Evolutionary conservation across 2,329 filamentous ascomycete species (phyloP), one percentile per base, ranked within the genome.

Genomic region (Fusarium globosum): DNA sequence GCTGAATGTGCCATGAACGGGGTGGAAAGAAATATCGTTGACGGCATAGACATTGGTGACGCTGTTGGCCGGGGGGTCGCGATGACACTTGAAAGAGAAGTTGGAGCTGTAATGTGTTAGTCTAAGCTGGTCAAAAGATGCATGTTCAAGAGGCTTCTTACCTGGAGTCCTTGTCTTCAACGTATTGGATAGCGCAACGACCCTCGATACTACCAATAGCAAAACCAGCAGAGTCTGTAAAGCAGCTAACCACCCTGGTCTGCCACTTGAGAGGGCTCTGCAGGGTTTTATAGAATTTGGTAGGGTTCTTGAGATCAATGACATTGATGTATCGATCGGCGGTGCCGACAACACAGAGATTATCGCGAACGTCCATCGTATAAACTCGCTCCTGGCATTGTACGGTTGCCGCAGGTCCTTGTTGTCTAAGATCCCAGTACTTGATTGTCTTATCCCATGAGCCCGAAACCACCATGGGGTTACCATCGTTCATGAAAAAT

Each of bases 51-150:
- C 96, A 80, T 96, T 96, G 77, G 93, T 94, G 73, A 92, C 86
- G 83, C 94, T 95, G 79, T 89, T 90, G 65, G 90, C 85, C 3
- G 93, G 90, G 10, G 90, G 89, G 78, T 97, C 94, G 67, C 96
- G 95, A 83, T 99, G 96, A 84, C 96, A 99, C 85, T 98, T 98
- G 91, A 99, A 99, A 46, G 94, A 97, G 87, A 99, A 99, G 86
- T 99, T 98, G 79, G 92, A 93, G 78, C 91, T 92, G 61, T n/a
- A 41, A 15, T 13, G 11, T 43, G 68, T 77, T 60, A 78, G 74
- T 39, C 16, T 11, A 8, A 35, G 33, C 42, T 33, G 28, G 15
- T 16, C 12, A 38, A 16, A n/a, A 35, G 13, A 23, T 18, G 33
- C 6, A 36, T 8, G 20, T 20, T 28, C n/a, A 11, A 43, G 79